Evolutionary conservation across 2,329 filamentous ascomycete genomes (phyloP), one percentile per base, ranked within the genome.

Genomic region (Colletotrichum godetiae): DNA sequence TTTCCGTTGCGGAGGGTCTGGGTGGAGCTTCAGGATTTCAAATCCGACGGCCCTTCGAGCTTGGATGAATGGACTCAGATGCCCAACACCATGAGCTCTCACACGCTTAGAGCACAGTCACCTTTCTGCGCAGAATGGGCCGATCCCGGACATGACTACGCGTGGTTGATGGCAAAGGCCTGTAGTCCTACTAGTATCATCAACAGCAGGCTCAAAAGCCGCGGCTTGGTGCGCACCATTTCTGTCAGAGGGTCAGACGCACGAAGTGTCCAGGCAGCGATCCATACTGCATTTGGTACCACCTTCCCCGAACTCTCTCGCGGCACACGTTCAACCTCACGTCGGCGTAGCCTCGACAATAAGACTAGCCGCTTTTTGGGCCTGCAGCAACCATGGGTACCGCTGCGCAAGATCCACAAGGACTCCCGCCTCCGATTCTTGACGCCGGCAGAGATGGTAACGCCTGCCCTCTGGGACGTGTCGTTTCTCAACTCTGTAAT

Each of bases 351-450:
- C 49, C 75, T 80, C 5, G 82, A 84, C 58, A 77, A 78, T n/a
- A 81, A 80, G 57, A 78, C 84, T 12, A 77, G 82, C 5, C 84
- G 84, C 53, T 91, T 88, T 65, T 83, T 92, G 24, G 93, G 91
- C 6, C 85, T 95, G 22, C 87, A 89, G 67, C 91, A 92, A 56
- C 82, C 89, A 0, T 94, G 93, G 88, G 88, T 95, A n/a, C 94
- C 94, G 5, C 84, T 96, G 22, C 90, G 93, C 63, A 95, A 95
- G 80, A 84, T 94, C 3, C 90, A 93, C 79, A 94, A 93, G 78
- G 92, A 94, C 70, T 92, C 92, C 0, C 89, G 91, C 31, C 86
- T 96, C 7, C 90, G 91, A 1, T 95, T 95, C 76, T 85, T 95
- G 12, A 89, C 88, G 6, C 91, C 90, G 1, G 86, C 90, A 1